A percentile compares a stretch with the other conserved stretches of the same genome.
These are phyloP conservation scores for Debaryomyces fabryi DNA, from an alignment of 1,139 yeast genomes.

Conservation along the genomic window DNA sequence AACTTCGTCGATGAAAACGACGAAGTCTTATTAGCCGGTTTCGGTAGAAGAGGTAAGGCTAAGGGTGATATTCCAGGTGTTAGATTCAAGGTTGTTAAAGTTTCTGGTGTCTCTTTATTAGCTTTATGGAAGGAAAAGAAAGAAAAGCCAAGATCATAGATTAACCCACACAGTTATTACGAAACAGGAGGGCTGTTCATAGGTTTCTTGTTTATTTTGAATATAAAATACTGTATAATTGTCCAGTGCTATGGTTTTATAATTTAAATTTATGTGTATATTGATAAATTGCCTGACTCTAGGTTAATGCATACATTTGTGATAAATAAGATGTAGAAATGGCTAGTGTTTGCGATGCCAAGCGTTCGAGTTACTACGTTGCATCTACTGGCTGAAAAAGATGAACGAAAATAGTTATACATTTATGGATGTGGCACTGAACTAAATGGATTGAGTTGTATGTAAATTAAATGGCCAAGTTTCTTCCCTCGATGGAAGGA, in stretches of 20 bases:
- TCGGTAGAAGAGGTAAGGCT: constrained; percentile 99
- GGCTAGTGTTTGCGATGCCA: not conserved
- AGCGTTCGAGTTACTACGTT: not conserved
- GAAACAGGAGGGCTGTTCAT: constrained; percentile 7
- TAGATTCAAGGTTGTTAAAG: constrained; percentile 99
- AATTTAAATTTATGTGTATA: constrained; percentile 25
- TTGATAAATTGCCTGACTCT: constrained; percentile 18
- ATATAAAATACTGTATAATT: constrained; percentile 9
- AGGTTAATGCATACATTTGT: constrained; percentile 24
- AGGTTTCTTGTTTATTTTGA: constrained; percentile 11
- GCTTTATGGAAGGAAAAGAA: constrained; percentile 99
- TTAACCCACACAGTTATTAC: constrained; percentile 2
- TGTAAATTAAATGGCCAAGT: constrained; percentile 43
- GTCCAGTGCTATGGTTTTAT: constrained; percentile 15
- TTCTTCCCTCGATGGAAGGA: constrained; percentile 81
- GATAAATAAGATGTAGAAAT: constrained; percentile 2
- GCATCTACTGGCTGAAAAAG: not conserved
- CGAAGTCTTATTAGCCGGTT: constrained; percentile 99
- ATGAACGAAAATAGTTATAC: not conserved
- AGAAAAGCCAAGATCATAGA: constrained; percentile 99
- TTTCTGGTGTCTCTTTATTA: constrained; percentile 98
- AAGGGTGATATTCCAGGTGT: constrained; percentile 99
- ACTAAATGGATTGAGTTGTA: not conserved
- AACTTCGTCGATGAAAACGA: constrained; percentile 99
- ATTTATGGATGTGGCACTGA: not conserved